Conservation (phyloP, 257 asterid species). For the Avicennia marina region DNA sequence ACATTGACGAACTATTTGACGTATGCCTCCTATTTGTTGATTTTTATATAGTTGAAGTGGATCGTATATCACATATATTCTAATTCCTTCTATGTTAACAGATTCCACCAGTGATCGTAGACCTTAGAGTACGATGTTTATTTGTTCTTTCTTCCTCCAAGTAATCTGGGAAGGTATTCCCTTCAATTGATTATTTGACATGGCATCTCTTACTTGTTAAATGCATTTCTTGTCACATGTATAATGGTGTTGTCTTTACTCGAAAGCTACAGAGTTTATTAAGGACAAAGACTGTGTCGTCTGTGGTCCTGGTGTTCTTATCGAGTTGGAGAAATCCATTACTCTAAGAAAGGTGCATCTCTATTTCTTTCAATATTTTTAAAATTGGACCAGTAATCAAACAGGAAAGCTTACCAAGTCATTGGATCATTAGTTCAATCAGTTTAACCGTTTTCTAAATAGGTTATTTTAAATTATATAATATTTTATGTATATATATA, state of each 20-base stretch:
- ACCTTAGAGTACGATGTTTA: no score
- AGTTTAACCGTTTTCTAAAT: no score
- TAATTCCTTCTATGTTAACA: no score
- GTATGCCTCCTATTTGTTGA: conserved; percentile 32
- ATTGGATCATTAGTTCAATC: no score
- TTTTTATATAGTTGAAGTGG: conserved; percentile 6
- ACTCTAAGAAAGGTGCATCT: conserved; percentile 66
- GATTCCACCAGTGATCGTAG: no score
- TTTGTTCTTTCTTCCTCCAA: no score
- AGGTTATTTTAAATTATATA: no score
- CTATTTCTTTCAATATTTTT: no score
- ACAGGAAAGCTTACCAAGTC: no score
- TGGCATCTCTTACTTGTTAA: neutral
- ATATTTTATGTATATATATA: no score
- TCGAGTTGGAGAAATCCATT: conserved; percentile 74
- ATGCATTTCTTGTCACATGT: conserved; percentile 36
- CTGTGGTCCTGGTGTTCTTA: conserved; percentile 97
- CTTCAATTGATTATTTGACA: neutral
- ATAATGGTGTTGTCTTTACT: conserved; percentile 93
- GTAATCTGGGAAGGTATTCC: no score
- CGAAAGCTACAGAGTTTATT: conserved; percentile 82
- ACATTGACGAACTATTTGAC: conserved; percentile 76
- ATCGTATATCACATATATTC: neutral
- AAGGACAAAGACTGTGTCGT: conserved; percentile 83
- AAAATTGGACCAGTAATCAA: no score